Evolutionary conservation across 2,329 filamentous ascomycete genomes (phyloP), one percentile per base, ranked within the genome.

Genomic region (Pseudogymnoascus sp.): DNA sequence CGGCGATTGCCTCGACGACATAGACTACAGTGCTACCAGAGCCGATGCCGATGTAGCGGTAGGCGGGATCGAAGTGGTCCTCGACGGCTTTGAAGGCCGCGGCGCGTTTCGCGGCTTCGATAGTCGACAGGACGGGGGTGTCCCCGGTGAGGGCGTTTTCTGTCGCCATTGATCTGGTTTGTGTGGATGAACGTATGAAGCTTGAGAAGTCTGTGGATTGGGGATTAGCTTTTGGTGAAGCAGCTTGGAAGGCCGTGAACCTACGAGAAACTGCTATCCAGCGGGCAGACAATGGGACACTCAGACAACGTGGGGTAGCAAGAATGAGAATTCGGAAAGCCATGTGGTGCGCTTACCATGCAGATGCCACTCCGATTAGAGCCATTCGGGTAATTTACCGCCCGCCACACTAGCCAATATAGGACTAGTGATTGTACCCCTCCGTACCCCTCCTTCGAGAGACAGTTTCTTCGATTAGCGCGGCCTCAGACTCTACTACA

Each of bases 21-120:
- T 93, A 92, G 71, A 92, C 85, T 67, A 95, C 91, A 18, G 89
- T 91, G 70, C 88, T 89, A 65, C 89, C 89, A 64, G 89, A 91
- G 67, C 90, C 90, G 75, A 95, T 93, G 69, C 90, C 90, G 68
- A 93, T 81, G 72, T 84, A 87, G 63, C 78, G 82, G 78, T 84
- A 84, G 42, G 78, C 76, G 44, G 82, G 80, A 63, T 81, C 79
- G 71, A 93, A 88, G 76, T 92, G 85, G 66, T 91, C 88, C 62
- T 82, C 79, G 50, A 93, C 89, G 59, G 90, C 90, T 69, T 84
- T 85, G 75, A 82, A 86, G 67, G 89, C 90, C 61, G 90, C 90
- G 44, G 84, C 82, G 70, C 86, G 84, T 77, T 95, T 95, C 66
- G 90, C 89, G 37, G 82, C 78, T 75, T 93, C 89, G 68, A 93